phyloP scores from a whole-genome alignment of 805 yeast species.

The Teunomyces pallodes region DNA sequence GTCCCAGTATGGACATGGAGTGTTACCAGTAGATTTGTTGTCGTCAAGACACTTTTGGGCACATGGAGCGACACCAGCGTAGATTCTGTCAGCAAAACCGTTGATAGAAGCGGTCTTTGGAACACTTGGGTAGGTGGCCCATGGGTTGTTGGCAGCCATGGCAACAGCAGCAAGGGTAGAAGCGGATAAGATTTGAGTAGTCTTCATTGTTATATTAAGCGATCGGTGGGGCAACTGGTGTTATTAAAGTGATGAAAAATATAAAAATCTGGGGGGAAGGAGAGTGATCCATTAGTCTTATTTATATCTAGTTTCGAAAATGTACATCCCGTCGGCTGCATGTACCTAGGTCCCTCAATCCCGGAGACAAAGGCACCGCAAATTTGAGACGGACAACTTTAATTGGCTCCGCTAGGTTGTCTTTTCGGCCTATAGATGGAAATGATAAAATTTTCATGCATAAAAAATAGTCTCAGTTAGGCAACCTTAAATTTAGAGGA shows the following conservation, averaged over 20 bases:
- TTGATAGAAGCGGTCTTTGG: conserved; percentile 47
- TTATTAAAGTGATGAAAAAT: no score
- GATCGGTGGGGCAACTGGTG: no score
- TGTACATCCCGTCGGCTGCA: background rate
- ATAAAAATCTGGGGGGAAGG: background rate
- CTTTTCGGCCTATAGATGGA: background rate
- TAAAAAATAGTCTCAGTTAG: background rate
- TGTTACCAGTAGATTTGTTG: conserved; percentile 27
- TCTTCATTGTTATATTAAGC: background rate
- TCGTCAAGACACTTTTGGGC: conserved; percentile 40
- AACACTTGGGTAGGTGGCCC: conserved; percentile 45
- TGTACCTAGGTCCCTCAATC: background rate
- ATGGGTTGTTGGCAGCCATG: conserved; percentile 26
- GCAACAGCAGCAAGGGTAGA: conserved; percentile 11
- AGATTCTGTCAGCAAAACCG: conserved; percentile 49
- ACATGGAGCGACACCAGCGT: conserved; percentile 37
- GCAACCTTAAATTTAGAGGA: background rate
- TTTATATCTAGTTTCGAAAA: background rate
- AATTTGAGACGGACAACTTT: background rate
- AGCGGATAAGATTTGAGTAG: conserved; percentile 3
- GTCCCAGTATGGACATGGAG: conserved; percentile 55
- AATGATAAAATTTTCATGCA: conserved; percentile 3
- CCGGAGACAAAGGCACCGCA: background rate
- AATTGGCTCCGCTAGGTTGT: background rate
- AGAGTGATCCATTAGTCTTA: background rate